Percentiles rank a stretch among this genome's conserved stretches.
Evolutionary conservation across 1,284 basidiomycete species (phyloP).

Genomic region (Leccinum pallidistipes): DNA sequence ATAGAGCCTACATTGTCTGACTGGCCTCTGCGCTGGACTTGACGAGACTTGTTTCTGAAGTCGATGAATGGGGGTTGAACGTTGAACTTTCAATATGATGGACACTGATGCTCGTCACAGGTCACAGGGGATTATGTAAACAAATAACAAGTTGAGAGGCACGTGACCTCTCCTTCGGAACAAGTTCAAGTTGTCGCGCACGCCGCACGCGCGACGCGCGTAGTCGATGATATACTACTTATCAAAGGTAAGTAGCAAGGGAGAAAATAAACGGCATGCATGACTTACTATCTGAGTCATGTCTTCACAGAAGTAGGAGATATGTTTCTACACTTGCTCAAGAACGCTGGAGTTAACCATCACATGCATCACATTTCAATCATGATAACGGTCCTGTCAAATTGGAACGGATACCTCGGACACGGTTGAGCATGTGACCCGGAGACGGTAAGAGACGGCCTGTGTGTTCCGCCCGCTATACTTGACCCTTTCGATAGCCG

Average conservation of each 20-base stretch:
- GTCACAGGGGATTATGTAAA: not conserved
- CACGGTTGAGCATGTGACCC: not conserved
- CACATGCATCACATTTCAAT: no score
- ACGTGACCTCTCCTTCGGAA: not conserved
- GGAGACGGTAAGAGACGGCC: not conserved
- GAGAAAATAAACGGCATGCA: not conserved
- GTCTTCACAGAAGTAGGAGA: not conserved
- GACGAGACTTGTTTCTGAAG: slow-evolving; percentile 7
- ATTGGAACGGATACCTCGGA: not conserved
- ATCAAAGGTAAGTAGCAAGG: not conserved
- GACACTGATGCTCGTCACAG: not conserved
- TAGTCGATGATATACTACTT: not conserved
- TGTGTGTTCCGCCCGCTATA: not conserved
- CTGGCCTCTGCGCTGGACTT: not conserved
- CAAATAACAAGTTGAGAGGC: not conserved
- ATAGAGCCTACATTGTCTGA: slow-evolving; percentile 9
- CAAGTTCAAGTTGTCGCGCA: not conserved
- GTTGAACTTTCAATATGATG: not conserved
- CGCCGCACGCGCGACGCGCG: not conserved
- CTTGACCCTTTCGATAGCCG: not conserved
- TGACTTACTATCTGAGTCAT: not conserved
- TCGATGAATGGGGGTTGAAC: not conserved
- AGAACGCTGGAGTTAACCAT: no score
- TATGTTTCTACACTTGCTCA: no score
- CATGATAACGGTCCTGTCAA: no score